Conservation (phyloP, 257 asterid species). For the Sherardia arvensis region DNA sequence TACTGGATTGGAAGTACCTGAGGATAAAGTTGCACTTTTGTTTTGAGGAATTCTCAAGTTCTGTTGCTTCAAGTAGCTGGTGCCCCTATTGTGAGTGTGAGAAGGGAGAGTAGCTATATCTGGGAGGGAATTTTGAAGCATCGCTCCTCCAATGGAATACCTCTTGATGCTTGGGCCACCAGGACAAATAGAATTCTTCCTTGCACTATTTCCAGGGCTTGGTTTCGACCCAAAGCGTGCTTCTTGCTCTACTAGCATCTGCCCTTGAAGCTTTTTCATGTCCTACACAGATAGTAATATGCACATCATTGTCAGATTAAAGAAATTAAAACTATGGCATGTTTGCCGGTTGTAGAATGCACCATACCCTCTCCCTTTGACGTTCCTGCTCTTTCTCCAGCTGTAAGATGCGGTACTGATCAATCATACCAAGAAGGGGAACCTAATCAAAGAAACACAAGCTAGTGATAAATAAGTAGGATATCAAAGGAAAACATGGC, state of each 20-base stretch:
- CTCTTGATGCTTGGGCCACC: constrained; percentile 40
- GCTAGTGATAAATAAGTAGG: not conserved
- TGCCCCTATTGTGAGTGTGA: constrained; percentile 15
- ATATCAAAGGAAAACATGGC: not conserved
- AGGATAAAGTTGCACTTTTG: constrained; percentile 23
- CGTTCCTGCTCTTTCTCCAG: constrained; percentile 68
- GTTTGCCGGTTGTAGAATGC: constrained; percentile 5
- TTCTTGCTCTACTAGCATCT: constrained; percentile 67
- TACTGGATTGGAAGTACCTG: constrained; percentile 29
- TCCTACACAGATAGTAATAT: constrained; percentile 30
- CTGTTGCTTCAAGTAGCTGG: constrained; percentile 26
- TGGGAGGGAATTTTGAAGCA: constrained; percentile 43
- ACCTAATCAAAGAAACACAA: constrained; percentile 33
- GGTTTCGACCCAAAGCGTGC: constrained; percentile 71
- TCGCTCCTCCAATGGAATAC: constrained; percentile 59
- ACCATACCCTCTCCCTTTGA: constrained; percentile 66
- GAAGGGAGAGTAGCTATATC: constrained; percentile 36
- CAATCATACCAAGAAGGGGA: constrained; percentile 57
- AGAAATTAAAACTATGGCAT: not conserved
- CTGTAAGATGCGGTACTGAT: constrained; percentile 54
- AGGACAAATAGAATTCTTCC: constrained; percentile 42
- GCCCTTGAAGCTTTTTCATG: constrained; percentile 86
- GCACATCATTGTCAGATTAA: not conserved
- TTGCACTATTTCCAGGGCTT: constrained; percentile 60
- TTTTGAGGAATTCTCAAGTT: constrained; percentile 21